A percentile compares a stretch with the other conserved stretches of the same genome.
phyloP scores from a whole-genome alignment of 352 stramenopile genomes.

The Globisporangium apiculatum region DNA sequence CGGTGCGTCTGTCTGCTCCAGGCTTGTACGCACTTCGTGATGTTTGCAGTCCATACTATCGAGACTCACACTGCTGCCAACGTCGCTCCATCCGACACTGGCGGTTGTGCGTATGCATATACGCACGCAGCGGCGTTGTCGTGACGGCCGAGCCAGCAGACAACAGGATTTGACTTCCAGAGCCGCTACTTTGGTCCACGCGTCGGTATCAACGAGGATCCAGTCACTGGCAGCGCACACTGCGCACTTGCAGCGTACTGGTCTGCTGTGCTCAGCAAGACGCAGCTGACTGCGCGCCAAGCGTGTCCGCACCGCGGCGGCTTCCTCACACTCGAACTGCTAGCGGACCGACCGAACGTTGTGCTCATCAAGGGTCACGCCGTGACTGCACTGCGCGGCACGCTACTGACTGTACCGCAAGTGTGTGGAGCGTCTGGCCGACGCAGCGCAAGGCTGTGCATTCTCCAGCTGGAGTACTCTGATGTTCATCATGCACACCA shows the following conservation, averaged over 20 bases:
- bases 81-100: too few relatives aligned
- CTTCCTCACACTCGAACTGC: conserved; percentile 31
- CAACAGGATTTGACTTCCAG: conserved; percentile 31
- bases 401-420: conserved; percentile 11
- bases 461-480: too few relatives aligned
- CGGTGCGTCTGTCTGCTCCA: neutral
- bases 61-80: too few relatives aligned
- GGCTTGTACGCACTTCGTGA: too few relatives aligned
- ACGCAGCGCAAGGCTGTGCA: too few relatives aligned
- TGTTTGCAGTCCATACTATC: too few relatives aligned
- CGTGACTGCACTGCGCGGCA: conserved; percentile 22
- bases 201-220: conserved; percentile 88
- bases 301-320: conserved; percentile 35
- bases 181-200: conserved; percentile 88
- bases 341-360: conserved; percentile 17
- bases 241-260: conserved; percentile 88
- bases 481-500: too few relatives aligned
- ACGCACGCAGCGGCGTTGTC: conserved; percentile 11
- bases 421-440: too few relatives aligned
- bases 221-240: conserved; percentile 90
- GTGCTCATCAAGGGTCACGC: conserved; percentile 44
- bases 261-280: conserved; percentile 32
- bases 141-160: conserved; percentile 21
- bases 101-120: too few relatives aligned
- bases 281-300: conserved; percentile 34